Evolutionary conservation across 2,329 filamentous ascomycete genomes (phyloP), one percentile per base, ranked within the genome.

Genomic region (Pseudogymnoascus sp.): DNA sequence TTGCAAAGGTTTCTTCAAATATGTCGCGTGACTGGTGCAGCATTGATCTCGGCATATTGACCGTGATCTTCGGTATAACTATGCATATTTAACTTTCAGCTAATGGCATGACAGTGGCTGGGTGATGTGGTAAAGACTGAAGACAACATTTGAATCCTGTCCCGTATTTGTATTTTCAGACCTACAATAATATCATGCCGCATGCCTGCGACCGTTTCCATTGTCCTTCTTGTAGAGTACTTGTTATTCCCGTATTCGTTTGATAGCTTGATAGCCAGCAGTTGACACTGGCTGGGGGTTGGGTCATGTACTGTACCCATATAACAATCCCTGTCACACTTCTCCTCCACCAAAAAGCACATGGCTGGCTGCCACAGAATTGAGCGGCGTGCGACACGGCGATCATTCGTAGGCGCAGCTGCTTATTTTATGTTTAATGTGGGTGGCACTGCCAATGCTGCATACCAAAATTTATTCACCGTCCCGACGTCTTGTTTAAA

Each of bases 391-490:
- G 28, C 47, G 28, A 54, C 47, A 54, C 47, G 47, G 28, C 47
- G 47, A 54, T 54, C 47, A 54, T 43, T 43, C 39, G 39, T 25
- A n/a, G 39, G 39, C 20, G 28, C 47, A 54, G 9, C 28, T 54
- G 28, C 28, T 54, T 54, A 54, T 54, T 54, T 54, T 54, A 54
- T 54, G 47, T 43, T 43, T 43, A 43, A 43, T 43, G 39, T 43
- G 39, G 39, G 39, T 43, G 39, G 39, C 39, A 43, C 39, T 12
- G 11, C 47, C 28, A 28, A 54, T 20, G 47, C 47, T 54, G 28
- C 47, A 54, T 54, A 20, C 47, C 28, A 20, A 54, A 9, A 32
- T 32, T 54, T 28, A 18, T 32, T 54, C 47, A 34, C 47, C 28
- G 47, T 54, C 47, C 28, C 47, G 16, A 54, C 47, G 16, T 9